phyloP scores from a whole-genome alignment of 2,329 filamentous ascomycete genomes.

The Herpotrichia juniperi region DNA sequence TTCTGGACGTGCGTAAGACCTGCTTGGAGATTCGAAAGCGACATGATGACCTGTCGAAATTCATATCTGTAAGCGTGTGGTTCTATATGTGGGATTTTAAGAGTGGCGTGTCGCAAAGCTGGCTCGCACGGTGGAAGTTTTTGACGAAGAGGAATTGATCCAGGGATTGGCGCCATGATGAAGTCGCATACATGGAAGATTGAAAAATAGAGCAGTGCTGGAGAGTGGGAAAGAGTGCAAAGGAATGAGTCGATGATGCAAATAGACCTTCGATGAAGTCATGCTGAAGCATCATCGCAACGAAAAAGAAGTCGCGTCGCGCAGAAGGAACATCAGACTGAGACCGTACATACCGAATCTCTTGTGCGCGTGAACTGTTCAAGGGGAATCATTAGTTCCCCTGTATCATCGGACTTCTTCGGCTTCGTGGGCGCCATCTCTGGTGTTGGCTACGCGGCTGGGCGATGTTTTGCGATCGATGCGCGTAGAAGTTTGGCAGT shows the following conservation, averaged over 20 bases:
- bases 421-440: constrained; percentile 30
- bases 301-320: constrained; percentile 7
- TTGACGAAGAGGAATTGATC: background rate
- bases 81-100: background rate
- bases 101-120: constrained; percentile 6
- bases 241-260: constrained; percentile 10
- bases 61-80: constrained; percentile 44
- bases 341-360: constrained; percentile 71
- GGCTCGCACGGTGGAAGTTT: constrained; percentile 5
- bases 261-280: constrained; percentile 1
- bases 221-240: constrained; percentile 4
- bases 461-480: constrained; percentile 8
- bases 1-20: constrained; percentile 43
- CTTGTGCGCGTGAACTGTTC: constrained; percentile 81
- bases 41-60: constrained; percentile 70
- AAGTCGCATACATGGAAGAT: constrained; percentile 35
- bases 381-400: constrained; percentile 61
- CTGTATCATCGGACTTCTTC: constrained; percentile 41
- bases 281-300: background rate
- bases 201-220: constrained; percentile 7
- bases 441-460: constrained; percentile 9
- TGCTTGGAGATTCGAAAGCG: constrained; percentile 78
- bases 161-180: constrained; percentile 9
- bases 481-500: background rate
- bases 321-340: constrained; percentile 13